Evolutionary conservation across 139 green algal genomes (phyloP), one percentile per base, ranked within the genome.

Genomic region (Picochlorum sp.): DNA sequence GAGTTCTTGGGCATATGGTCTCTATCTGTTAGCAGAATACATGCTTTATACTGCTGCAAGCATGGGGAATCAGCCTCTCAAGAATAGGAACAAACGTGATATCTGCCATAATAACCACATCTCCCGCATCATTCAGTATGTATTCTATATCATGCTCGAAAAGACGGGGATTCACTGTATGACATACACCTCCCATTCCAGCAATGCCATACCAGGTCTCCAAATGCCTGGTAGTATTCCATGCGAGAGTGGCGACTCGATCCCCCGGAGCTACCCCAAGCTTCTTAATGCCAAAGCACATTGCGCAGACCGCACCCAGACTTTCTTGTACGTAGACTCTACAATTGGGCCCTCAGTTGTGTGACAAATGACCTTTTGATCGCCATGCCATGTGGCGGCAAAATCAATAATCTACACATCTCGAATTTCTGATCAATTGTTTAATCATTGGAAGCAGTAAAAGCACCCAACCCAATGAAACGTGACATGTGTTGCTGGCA

Each of bases 171-270:
- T 86, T 86, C 15, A 92, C 69, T 0, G 85, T 90, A 69, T 92
- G 85, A 50, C 68, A 81, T 6, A 90, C 65, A 0, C 78, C 85
- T 0, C 80, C 82, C 11, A 77, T n/a, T 3, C 85, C 85, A 58
- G 81, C 79, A 60, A 87, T 84, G 24, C 71, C 85, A 61, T 89
- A 92, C 82, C 85, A 92, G 20, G 45, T 38, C 52, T 90, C 82
- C 74, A 92, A 57, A 66, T 95, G 87, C 0, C 83, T 65, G 0
- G 45, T 57, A 1, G 77, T 88, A 71, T 95, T 95, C 81, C 83
- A 94, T 0, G 80, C 83, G n/a, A 94, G 61, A 0, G 86, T 95
- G 5, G 73, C 87, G 0, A 91, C 79, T n/a, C 79, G 68, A 38
- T 79, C 70, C 8, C 82, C 84, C 6, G 63, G 49, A 50, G 50